Conservation (phyloP, 2,329 filamentous ascomycete genomes). For the Epichloe hybrida region DNA sequence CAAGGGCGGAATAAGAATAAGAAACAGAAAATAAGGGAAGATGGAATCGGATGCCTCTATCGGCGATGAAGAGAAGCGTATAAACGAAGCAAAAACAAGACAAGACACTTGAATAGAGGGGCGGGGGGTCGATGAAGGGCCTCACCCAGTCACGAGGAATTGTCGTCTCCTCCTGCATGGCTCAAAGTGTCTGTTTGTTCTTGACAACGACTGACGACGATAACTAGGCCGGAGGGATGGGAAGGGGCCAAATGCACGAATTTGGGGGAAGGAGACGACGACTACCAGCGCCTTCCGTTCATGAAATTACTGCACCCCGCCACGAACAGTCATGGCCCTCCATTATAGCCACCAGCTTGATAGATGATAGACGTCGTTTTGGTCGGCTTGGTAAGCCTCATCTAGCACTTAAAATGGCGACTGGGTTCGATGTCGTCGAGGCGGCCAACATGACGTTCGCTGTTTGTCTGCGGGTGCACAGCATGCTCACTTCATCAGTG, state of each 20-base stretch:
- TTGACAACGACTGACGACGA: background rate
- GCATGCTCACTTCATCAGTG: no score
- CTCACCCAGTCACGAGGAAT: background rate
- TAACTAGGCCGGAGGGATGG: background rate
- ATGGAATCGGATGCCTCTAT: background rate
- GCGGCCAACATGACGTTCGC: no score
- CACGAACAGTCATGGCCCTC: background rate
- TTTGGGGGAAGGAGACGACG: no score
- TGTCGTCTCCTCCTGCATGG: background rate
- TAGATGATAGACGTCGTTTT: no score
- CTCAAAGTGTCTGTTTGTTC: background rate
- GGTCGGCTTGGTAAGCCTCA: no score
- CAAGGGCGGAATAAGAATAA: background rate
- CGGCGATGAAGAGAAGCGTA: background rate
- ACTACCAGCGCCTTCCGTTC: conserved; percentile 3
- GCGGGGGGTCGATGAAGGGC: background rate
- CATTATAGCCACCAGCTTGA: no score
- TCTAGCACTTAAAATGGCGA: no score
- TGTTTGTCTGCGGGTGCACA: no score
- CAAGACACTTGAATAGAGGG: background rate
- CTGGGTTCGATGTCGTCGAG: no score
- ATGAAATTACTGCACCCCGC: background rate
- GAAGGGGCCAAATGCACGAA: no score
- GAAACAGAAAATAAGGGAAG: background rate
- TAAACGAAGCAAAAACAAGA: background rate